Base-by-base conservation (phyloP, 2,329 filamentous ascomycete species). In the Pestalotiopsis sp. region DNA sequence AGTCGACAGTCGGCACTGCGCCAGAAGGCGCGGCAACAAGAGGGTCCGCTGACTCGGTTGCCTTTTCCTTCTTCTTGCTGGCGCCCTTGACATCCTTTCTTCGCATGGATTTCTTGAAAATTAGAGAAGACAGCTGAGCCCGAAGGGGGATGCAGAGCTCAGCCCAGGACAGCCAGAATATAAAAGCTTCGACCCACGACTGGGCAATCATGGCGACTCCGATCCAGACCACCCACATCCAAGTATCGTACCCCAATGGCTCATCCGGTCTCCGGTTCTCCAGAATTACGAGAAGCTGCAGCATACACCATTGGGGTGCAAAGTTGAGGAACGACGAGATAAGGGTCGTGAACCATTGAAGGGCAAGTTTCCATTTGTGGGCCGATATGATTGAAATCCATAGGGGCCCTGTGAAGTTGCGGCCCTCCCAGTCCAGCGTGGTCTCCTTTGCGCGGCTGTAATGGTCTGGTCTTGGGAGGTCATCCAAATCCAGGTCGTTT, bases 21-120 rank as follows among this genome's bases (percentile, higher is more conserved):
- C 76, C 77, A 4, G 74, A 75, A 1, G 72, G 68, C 4, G 73
- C 77, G 27, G 74, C 71, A 45, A 75, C 71, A 3, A 72, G 71
- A 4, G 78, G 73, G 2, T 77, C 77, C 3, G 77, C 67, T 11
- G 79, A 72, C 58, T 78, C 76, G 14, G 73, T 49, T 73, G 74
- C 20, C 74, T 76, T 75, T 41, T 81, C 80, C 63, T 82, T 83
- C 59, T 78, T 84, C 74, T 87, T 89, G 45, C 82, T 83, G 4
- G 87, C 84, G 12, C 88, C 86, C 76, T 94, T 93, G 55, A 93
- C 88, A 77, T 95, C 93, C 76, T 95, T 95, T 63, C 91, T 87
- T 58, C 91, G 86, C 84, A 94, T 89, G 0, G 92, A 88, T 77
- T 96, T 96, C 69, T 91, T 87, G 73, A 95, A 95, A 17, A 95